Percentiles rank a stretch among this genome's conserved stretches.
These are phyloP conservation scores for Flaveria floridana DNA, from an alignment of 140 eudicot genomes.

Conservation along the genomic window DNA sequence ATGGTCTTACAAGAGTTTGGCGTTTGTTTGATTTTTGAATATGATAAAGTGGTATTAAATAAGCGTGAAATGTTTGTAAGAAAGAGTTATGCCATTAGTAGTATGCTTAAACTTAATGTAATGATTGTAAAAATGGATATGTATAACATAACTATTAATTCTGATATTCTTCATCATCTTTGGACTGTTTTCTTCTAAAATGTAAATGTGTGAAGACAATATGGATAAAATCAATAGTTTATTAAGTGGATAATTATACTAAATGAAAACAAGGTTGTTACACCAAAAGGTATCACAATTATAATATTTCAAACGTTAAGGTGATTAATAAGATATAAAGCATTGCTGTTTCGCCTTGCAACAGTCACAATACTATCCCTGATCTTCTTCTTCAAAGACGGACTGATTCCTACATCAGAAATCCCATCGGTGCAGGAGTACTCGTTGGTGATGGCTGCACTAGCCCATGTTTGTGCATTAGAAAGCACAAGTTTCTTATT, in stretches of 20 bases:
- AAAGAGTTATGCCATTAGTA: too few relatives aligned
- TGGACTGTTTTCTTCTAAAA: too few relatives aligned
- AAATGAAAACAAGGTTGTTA: neutral
- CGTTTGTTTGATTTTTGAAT: too few relatives aligned
- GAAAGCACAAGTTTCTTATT: slow-evolving; percentile 38
- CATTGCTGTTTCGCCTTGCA: slow-evolving; percentile 54
- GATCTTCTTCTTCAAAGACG: slow-evolving; percentile 44
- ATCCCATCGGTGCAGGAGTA: slow-evolving; percentile 56
- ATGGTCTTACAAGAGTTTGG: too few relatives aligned
- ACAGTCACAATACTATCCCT: slow-evolving; percentile 30
- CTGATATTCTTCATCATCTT: too few relatives aligned
- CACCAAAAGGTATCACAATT: neutral
- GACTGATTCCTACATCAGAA: slow-evolving; percentile 29
- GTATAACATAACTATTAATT: too few relatives aligned
- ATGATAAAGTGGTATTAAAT: too few relatives aligned
- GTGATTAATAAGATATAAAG: slow-evolving; percentile 60
- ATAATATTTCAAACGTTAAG: slow-evolving; percentile 29
- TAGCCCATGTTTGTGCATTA: slow-evolving; percentile 61
- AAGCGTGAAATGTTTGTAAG: too few relatives aligned
- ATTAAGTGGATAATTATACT: slow-evolving; percentile 2
- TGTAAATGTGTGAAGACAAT: too few relatives aligned
- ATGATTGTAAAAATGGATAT: too few relatives aligned
- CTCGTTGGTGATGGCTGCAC: slow-evolving; percentile 63
- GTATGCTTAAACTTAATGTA: too few relatives aligned
- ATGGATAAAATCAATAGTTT: neutral